These are phyloP conservation scores for Fusarium torulosum DNA, from an alignment of 2,329 filamentous ascomycete genomes.

Conservation along the genomic window DNA sequence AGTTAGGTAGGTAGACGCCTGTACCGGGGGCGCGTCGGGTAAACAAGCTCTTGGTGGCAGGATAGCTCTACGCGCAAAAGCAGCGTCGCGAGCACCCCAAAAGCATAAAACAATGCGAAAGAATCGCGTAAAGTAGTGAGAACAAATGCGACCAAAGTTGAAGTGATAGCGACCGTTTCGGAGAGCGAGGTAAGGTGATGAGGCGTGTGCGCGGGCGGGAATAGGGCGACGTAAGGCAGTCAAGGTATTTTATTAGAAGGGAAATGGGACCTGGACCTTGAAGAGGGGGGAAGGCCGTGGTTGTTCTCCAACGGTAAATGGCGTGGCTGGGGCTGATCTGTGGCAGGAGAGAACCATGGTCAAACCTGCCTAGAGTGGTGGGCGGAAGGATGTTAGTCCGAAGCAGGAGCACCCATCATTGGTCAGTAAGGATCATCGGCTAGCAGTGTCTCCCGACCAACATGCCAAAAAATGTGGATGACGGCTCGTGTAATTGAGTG, in stretches of 20 bases:
- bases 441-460: slow-evolving; percentile 27
- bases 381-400: slow-evolving; percentile 19
- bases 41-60: slow-evolving; percentile 52
- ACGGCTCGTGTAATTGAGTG: slow-evolving; percentile 25
- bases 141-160: slow-evolving; percentile 45
- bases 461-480: slow-evolving; percentile 21
- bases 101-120: slow-evolving; percentile 47
- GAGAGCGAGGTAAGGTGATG: slow-evolving; percentile 39
- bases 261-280: slow-evolving; percentile 49
- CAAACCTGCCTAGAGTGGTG: neutral
- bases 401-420: fast-evolving
- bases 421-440: slow-evolving; percentile 7
- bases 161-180: slow-evolving; percentile 43
- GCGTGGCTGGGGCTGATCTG: slow-evolving; percentile 54
- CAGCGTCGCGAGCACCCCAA: slow-evolving; percentile 49
- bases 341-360: slow-evolving; percentile 17
- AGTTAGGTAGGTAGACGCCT: slow-evolving; percentile 51
- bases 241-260: slow-evolving; percentile 45
- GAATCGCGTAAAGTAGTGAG: slow-evolving; percentile 40
- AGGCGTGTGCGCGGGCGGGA: slow-evolving; percentile 42
- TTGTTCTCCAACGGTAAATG: slow-evolving; percentile 53
- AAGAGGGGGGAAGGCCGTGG: slow-evolving; percentile 45
- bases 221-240: slow-evolving; percentile 43
- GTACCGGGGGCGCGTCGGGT: slow-evolving; percentile 50
- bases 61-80: slow-evolving; percentile 51